Evolutionary conservation across 177 flowering plant genomes (phyloP), one percentile per base, ranked within the genome.

Genomic region (Tripterygium wilfordii): DNA sequence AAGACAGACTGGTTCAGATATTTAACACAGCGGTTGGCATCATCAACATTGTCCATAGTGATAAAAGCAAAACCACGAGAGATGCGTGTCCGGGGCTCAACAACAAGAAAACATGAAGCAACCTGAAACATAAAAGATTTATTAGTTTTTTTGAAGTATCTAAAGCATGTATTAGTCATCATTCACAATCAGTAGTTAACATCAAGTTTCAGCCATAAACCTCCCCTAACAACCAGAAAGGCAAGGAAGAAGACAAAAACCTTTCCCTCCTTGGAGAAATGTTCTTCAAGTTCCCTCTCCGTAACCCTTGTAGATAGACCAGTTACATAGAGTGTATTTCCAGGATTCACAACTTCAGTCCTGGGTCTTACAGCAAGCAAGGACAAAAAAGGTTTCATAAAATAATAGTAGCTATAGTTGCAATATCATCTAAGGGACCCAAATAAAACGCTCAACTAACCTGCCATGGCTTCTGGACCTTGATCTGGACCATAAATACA

Each of bases 31-130:
- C 89, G 95, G 8, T 78, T 70, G n/a, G 96, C 98, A 67, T 77
- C 98, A 51, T 88, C 95, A 45, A 65, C 23, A 44, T 39, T 23
- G 46, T 78, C 94, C 98, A 91, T 91, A 9, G 94, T 88, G 50
- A 91, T 68, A 72, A 91, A 91, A 15, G 88, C 96, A 83, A 91
- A 91, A 37, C 98, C 98, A 26, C 98, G 90, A 43, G 96, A 91
- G 24, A 78, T 63, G 45, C 95, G 85, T 3, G 96, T 78, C 0
- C 96, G 92, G 22, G 96, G 96, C 66, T 91, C 96, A 73, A 85
- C 76, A 41, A 91, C 96, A 54, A 91, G 73, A 57, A 77, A 83
- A 30, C 90, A 86, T 13, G 83, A 72, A 29, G 64, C 63, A 14
- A 90, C 96, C 98, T 90, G 52, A 17, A 42, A 60, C 28, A 29